Evolutionary conservation across 768 basidiomycete species (phyloP).

Genomic region (Jaapia argillacea): DNA sequence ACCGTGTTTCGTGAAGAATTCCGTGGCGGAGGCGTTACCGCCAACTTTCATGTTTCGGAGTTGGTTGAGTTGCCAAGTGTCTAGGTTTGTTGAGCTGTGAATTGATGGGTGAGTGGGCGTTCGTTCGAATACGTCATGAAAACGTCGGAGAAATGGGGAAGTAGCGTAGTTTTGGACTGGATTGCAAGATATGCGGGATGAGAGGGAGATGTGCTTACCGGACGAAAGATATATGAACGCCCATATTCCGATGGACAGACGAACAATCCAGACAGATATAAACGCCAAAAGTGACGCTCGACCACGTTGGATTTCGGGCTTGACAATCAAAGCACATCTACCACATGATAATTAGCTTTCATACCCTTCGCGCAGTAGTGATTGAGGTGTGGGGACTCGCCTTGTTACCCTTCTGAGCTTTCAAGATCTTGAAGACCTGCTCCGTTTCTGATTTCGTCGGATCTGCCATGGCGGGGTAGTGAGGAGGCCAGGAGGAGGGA

Average conservation of each 20-base stretch:
- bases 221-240: slow-evolving; percentile 97
- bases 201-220: slow-evolving; percentile 40
- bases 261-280: slow-evolving; percentile 99
- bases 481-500: background rate
- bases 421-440: slow-evolving; percentile 74
- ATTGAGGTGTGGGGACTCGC: slow-evolving; percentile 22
- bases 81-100: slow-evolving; percentile 87
- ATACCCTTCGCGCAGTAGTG: no score
- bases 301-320: slow-evolving; percentile 96
- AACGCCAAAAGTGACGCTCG: slow-evolving; percentile 90
- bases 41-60: slow-evolving; percentile 95
- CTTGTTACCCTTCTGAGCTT: slow-evolving; percentile 83
- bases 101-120: no score
- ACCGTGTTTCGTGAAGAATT: slow-evolving; percentile 88
- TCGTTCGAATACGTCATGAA: no score
- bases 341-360: slow-evolving; percentile 3
- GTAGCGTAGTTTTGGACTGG: no score
- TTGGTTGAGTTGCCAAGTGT: slow-evolving; percentile 86
- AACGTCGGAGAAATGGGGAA: no score
- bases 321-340: slow-evolving; percentile 92
- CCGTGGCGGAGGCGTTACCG: slow-evolving; percentile 78
- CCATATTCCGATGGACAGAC: slow-evolving; percentile 89
- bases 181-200: slow-evolving; percentile 9
- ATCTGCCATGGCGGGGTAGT: slow-evolving; percentile 41
- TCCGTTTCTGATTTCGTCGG: slow-evolving; percentile 84